Base-by-base conservation (phyloP, 805 yeast genomes). In the Helenozyma baotianmanensis region DNA sequence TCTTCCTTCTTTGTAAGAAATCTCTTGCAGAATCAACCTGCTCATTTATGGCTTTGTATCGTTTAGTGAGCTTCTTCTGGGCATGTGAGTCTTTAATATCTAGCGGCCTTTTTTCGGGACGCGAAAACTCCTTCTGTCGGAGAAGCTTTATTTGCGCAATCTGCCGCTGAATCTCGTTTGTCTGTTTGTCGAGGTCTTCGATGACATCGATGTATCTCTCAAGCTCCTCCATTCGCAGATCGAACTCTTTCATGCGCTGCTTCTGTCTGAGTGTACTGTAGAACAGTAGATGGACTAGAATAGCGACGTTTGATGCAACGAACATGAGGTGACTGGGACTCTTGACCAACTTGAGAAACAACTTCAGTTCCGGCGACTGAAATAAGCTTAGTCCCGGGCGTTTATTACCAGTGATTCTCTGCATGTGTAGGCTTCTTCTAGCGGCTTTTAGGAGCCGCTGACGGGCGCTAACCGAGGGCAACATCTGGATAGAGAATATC, bases 281-380 rank as follows among this genome's bases (percentile, higher is more conserved):
- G 10, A 32, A 30, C 36, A 35, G 44, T 13, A 45, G 33, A 25
- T 45, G 49, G 10, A 41, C 33, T 10, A 45, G 33, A 21, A 45
- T 32, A 9, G 47, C 45, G 16, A 45, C 43, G 19, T 45, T 45
- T 2, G 49, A 35, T 11, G 43, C 47, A 21, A 45, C 25, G 25
- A 45, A 45, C n/a, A 42, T 29, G 10, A 45, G 29, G 21, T 43
- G 49, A 13, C 47, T 32, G 9, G 49, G 47, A 27, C 45, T 45
- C 9, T 37, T 39, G 16, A 45, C 35, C 13, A 40, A 39, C 21
- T 30, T 33, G 10, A 43, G 14, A 23, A 45, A 36, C 14, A 30
- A 18, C 12, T 33, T 42, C 33, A 34, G 40, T 14, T 38, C 46
- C n/a, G 38, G 32, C 25, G 34, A 36, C 24, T 30, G 33, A 6